Percentiles rank a stretch among this genome's conserved stretches.
These are phyloP conservation scores for Fraxinus sp. DNA, from an alignment of 305 asterid genomes.

Conservation along the genomic window DNA sequence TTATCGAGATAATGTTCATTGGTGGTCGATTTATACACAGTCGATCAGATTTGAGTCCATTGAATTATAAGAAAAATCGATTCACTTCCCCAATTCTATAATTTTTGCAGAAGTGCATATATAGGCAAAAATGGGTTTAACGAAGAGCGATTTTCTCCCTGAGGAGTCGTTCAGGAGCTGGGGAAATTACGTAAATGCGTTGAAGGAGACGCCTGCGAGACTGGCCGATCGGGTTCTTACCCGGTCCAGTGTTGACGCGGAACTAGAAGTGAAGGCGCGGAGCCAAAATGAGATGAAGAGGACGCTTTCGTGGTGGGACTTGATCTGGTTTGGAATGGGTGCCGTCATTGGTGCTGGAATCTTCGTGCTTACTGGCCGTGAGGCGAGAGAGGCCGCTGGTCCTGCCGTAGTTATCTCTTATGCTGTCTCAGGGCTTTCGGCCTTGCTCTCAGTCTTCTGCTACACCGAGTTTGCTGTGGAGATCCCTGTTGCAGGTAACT, in stretches of 20 bases:
- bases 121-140: conserved; percentile 34
- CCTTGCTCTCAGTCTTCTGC: conserved; percentile 75
- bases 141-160: conserved; percentile 55
- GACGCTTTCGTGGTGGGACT: conserved; percentile 80
- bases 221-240: conserved; percentile 35
- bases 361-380: conserved; percentile 75
- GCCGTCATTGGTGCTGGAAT: conserved; percentile 86
- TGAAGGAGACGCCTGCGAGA: conserved; percentile 28
- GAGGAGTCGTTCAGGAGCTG: conserved; percentile 60
- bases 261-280: conserved; percentile 56
- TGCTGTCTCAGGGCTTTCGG: conserved; percentile 66
- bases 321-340: conserved; percentile 89
- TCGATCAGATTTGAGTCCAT: neutral
- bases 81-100: neutral
- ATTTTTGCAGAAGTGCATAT: neutral
- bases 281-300: conserved; percentile 69
- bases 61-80: neutral
- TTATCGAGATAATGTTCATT: neutral
- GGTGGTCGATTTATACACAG: neutral
- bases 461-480: conserved; percentile 80
- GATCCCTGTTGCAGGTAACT: conserved; percentile 66
- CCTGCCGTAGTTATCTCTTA: conserved; percentile 77
- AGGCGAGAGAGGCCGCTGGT: conserved; percentile 58
- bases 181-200: conserved; percentile 44
- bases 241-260: conserved; percentile 55